Conservation (phyloP, 495 filamentous ascomycete genomes). For the Penicillium simplicissimum region DNA sequence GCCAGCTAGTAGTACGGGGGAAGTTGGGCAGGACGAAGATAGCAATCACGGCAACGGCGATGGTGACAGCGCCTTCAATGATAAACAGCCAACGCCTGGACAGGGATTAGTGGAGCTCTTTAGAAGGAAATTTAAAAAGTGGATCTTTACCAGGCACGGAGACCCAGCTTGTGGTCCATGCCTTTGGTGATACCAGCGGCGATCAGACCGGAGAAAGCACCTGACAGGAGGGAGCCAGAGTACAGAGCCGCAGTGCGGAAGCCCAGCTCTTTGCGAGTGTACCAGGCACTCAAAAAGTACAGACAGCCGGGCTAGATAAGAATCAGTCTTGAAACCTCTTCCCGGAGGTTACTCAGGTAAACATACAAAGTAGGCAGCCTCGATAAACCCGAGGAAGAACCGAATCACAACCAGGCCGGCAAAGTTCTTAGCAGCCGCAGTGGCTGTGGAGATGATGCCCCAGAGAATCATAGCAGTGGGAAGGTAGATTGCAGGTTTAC, state of each 20-base stretch:
- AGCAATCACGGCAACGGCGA: slow-evolving; percentile 52
- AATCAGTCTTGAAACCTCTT: slow-evolving; percentile 7
- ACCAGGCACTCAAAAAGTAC: slow-evolving; percentile 53
- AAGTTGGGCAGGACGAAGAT: slow-evolving; percentile 75
- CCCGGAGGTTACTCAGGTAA: background rate
- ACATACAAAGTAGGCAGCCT: slow-evolving; percentile 51
- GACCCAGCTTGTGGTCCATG: slow-evolving; percentile 44
- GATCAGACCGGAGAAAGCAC: slow-evolving; percentile 69
- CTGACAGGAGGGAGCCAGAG: slow-evolving; percentile 52
- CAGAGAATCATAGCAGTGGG: slow-evolving; percentile 65
- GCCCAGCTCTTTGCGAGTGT: slow-evolving; percentile 52
- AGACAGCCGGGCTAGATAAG: slow-evolving; percentile 42
- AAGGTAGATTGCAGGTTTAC: slow-evolving; percentile 63
- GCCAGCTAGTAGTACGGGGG: slow-evolving; percentile 73
- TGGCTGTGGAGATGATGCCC: slow-evolving; percentile 69
- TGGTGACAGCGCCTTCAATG: slow-evolving; percentile 67
- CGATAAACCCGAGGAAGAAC: slow-evolving; percentile 70
- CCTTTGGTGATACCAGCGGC: slow-evolving; percentile 47
- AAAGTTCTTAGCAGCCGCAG: slow-evolving; percentile 58
- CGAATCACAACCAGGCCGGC: slow-evolving; percentile 63
- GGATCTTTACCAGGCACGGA: slow-evolving; percentile 50
- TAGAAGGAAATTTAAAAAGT: background rate
- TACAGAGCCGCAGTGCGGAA: slow-evolving; percentile 52
- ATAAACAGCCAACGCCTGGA: slow-evolving; percentile 51
- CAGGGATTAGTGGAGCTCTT: slow-evolving; percentile 14